These are phyloP conservation scores for Moesziomyces aphidis DNA, from an alignment of 1,284 basidiomycete species.

Conservation along the genomic window DNA sequence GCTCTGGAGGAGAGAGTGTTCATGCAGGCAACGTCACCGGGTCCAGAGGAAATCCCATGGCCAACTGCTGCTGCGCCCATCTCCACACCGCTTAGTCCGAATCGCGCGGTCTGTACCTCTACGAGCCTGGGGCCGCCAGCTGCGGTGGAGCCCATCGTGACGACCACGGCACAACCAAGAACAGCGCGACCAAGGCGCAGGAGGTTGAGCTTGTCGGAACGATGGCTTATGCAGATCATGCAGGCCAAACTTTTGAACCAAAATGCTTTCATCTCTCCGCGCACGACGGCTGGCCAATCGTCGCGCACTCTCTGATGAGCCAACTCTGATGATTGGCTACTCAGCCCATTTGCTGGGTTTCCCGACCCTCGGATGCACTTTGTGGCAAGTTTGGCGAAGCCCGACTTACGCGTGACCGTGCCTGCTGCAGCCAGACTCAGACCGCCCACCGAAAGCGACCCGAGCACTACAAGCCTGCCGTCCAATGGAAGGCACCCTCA, in stretches of 20 bases:
- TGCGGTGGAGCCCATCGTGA: too few species aligned
- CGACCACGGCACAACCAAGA: too few species aligned
- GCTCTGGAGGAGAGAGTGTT: neutral
- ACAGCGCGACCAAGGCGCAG: too few species aligned
- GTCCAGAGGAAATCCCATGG: neutral
- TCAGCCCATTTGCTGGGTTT: neutral
- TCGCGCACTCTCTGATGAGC: neutral
- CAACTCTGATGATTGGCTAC: neutral
- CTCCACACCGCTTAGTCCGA: slow-evolving; percentile 1
- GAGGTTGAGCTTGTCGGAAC: too few species aligned
- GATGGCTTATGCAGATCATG: too few species aligned
- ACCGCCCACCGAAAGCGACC: neutral
- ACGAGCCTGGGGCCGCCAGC: neutral
- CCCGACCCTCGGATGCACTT: neutral
- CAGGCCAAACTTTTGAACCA: neutral
- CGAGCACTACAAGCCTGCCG: neutral
- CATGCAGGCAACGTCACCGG: slow-evolving; percentile 21
- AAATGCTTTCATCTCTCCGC: neutral
- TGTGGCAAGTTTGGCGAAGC: neutral
- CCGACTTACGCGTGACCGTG: neutral
- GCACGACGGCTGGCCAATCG: neutral
- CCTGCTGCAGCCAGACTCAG: neutral
- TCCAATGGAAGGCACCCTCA: too few species aligned
- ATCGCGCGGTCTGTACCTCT: too few species aligned
- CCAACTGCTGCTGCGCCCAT: slow-evolving; percentile 11